phyloP scores from a whole-genome alignment of 257 asterid species.

The Capsicum chinense region DNA sequence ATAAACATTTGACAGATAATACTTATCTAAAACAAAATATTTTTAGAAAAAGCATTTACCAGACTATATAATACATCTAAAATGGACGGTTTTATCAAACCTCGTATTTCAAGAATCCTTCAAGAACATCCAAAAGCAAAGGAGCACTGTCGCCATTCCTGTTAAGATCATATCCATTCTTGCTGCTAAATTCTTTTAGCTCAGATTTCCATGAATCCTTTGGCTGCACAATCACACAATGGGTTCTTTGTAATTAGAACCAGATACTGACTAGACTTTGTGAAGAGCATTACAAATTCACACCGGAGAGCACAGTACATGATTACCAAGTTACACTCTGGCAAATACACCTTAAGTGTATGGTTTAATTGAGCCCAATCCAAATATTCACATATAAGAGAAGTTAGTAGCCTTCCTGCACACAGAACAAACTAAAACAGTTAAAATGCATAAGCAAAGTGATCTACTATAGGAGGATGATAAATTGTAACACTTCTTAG shows the following conservation, averaged over 20 bases:
- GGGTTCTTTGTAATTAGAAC: slow-evolving; percentile 13
- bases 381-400: slow-evolving; percentile 86
- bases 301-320: slow-evolving; percentile 15
- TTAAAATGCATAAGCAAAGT: slow-evolving; percentile 3
- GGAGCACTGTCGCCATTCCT: slow-evolving; percentile 95
- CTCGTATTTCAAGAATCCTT: slow-evolving; percentile 99
- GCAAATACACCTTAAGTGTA: slow-evolving; percentile 83
- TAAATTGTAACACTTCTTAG: slow-evolving; percentile 19
- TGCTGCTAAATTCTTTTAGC: slow-evolving; percentile 87
- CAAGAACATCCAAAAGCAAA: slow-evolving; percentile 96
- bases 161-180: slow-evolving; percentile 90
- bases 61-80: background rate
- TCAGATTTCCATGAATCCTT: slow-evolving; percentile 96
- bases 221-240: slow-evolving; percentile 55
- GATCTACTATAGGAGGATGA: background rate
- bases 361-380: slow-evolving; percentile 95
- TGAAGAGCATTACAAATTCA: background rate
- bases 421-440: slow-evolving; percentile 10
- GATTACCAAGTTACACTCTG: slow-evolving; percentile 89
- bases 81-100: slow-evolving; percentile 43
- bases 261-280: slow-evolving; percentile 5
- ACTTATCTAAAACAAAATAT: background rate
- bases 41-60: background rate
- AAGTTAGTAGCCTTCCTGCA: slow-evolving; percentile 86
- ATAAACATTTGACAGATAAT: background rate